Evolutionary conservation across 2,329 filamentous ascomycete genomes (phyloP), one percentile per base, ranked within the genome.

Genomic region (Paracorniculantispora psalliotae): DNA sequence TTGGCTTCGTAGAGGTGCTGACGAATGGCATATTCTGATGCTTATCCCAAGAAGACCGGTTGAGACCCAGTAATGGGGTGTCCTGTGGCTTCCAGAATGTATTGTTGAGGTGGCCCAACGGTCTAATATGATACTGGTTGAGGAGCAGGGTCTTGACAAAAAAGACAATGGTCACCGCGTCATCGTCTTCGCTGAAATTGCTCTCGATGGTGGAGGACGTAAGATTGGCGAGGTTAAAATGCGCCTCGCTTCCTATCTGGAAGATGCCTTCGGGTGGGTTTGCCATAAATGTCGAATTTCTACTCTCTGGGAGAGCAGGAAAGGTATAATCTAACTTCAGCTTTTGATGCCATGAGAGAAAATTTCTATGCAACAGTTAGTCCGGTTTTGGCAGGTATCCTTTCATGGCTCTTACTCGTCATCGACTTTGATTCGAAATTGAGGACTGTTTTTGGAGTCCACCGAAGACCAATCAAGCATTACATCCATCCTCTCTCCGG

Each of bases 141-240:
- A 64, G n/a, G 26, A 62, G 61, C 35, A 66, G 61, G 8, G 63
- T 67, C n/a, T 66, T 66, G 28, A 66, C 28, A 23, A 66, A 66
- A 5, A 66, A 35, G 2, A 66, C 37, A 3, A 66, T 33, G 1
- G 63, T 67, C 17, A 65, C 19, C 8, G 41, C 9, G 9, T 44
- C 41, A 21, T 44, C 41, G 12, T 23, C 19, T 44, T 44, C 19
- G 41, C 9, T 12, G 13, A 44, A 60, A 10, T 65, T 50, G 1
- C 63, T 61, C 9, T 49, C 60, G 2, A 44, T 23, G 3, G 61
- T 43, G 5, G 49, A 12, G 28, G 48, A 51, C 17, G 15, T 30
- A 7, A 33, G n/a, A 15, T 35, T 37, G 15, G 30, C 28, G n/a
- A 51, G 23, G 17, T 51, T 12, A 9, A 51, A 13, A 10, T 51